phyloP scores from a whole-genome alignment of 2,329 filamentous ascomycete genomes.

The Alternaria tenuissima region DNA sequence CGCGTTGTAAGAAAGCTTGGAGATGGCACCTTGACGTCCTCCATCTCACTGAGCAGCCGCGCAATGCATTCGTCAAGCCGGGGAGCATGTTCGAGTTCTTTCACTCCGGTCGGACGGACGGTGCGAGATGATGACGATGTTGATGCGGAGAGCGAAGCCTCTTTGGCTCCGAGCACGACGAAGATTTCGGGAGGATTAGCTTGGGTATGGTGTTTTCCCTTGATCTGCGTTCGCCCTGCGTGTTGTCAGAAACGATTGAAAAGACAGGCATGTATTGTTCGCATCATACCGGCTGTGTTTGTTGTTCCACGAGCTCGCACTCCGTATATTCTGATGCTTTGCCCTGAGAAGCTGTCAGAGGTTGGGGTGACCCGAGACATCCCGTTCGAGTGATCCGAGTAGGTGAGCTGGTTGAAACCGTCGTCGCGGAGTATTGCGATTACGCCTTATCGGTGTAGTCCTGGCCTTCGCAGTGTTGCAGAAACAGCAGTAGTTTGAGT shows the following conservation, averaged over 20 bases:
- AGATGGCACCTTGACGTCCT: background rate
- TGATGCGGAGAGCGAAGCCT: background rate
- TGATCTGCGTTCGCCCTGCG: background rate
- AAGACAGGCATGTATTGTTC: background rate
- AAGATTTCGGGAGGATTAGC: background rate
- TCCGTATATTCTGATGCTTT: background rate
- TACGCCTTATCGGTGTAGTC: background rate
- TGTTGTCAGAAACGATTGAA: background rate
- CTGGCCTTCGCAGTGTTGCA: background rate
- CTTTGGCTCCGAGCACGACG: background rate
- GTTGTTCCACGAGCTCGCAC: background rate
- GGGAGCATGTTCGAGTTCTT: background rate
- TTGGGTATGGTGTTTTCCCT: background rate
- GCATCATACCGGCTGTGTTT: background rate
- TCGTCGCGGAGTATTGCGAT: background rate
- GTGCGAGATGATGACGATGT: background rate
- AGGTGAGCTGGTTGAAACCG: background rate
- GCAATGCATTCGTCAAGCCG: background rate
- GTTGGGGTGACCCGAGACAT: background rate
- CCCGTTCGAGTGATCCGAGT: background rate
- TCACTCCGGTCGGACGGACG: background rate
- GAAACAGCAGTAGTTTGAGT: background rate
- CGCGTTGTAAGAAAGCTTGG: background rate
- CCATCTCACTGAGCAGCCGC: background rate
- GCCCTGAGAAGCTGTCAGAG: background rate